Percentiles rank a stretch among this genome's conserved stretches.
These are phyloP conservation scores for Fusarium sp. DNA, from an alignment of 2,329 filamentous ascomycete genomes.

Conservation along the genomic window DNA sequence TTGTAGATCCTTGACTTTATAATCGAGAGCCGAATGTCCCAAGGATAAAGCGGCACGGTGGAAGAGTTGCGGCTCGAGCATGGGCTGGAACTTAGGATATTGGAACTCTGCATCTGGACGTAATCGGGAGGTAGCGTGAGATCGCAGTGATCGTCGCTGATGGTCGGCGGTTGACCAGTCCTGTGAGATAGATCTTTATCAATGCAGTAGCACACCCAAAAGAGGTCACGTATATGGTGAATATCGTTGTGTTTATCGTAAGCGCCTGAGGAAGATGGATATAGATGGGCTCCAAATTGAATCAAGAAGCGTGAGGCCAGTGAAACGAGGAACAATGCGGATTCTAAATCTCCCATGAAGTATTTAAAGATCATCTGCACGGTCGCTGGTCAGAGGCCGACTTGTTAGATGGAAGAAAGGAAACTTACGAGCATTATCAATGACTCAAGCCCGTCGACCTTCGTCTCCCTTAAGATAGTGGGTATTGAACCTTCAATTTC, in stretches of 20 bases:
- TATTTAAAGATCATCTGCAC: background rate
- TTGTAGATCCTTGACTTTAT: background rate
- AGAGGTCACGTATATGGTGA: background rate
- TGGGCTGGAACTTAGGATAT: background rate
- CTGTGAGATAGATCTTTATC: slow-evolving; percentile 14
- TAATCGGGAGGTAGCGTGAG: background rate
- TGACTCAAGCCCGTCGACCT: background rate
- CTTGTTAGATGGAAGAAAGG: accelerated
- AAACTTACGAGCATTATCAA: background rate
- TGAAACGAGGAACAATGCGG: background rate
- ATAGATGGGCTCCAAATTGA: background rate
- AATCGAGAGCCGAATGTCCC: background rate
- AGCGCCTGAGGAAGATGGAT: accelerated
- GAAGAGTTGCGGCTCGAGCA: accelerated
- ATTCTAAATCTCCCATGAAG: background rate
- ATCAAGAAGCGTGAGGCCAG: background rate
- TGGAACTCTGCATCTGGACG: background rate
- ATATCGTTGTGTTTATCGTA: background rate
- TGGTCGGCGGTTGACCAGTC: background rate
- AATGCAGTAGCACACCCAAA: slow-evolving; percentile 21
- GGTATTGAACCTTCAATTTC: background rate
- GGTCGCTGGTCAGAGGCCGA: accelerated
- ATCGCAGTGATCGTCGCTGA: slow-evolving; percentile 13
- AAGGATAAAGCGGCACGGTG: background rate
- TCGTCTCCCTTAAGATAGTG: background rate